Conservation (phyloP, 192 early-diverging fungal species). For the Lobosporangium transversale region DNA sequence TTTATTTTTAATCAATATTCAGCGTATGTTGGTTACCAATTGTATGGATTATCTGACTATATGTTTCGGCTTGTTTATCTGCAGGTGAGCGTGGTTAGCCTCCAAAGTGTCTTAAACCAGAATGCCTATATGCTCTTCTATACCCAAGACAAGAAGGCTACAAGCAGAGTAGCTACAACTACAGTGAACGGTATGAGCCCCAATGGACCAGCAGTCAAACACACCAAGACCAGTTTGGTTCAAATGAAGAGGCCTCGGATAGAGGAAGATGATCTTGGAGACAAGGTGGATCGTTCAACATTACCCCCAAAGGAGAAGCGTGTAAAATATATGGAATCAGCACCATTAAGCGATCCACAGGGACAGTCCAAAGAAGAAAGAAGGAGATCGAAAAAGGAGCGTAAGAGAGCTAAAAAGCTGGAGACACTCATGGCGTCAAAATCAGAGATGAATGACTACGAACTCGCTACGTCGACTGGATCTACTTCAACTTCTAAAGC, state of each 20-base stretch:
- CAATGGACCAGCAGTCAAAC: constrained; percentile 9
- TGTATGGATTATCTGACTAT: no score
- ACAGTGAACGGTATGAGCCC: background rate
- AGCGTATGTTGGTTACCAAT: no score
- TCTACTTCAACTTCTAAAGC: constrained; percentile 8
- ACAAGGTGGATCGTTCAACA: constrained; percentile 30
- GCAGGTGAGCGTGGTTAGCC: constrained; percentile 73
- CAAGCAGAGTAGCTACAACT: constrained; percentile 2
- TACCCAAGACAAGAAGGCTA: constrained; percentile 45
- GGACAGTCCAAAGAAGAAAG: constrained; percentile 36
- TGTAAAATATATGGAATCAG: constrained; percentile 7
- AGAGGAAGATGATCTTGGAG: constrained; percentile 43
- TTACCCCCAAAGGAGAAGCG: constrained; percentile 28
- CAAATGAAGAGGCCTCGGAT: constrained; percentile 32
- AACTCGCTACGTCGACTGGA: constrained; percentile 13
- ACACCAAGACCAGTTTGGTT: background rate
- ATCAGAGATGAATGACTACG: constrained; percentile 13
- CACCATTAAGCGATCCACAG: background rate
- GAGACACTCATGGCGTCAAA: constrained; percentile 15
- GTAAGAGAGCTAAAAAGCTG: constrained; percentile 27
- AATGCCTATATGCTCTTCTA: constrained; percentile 93
- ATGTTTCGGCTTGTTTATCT: background rate
- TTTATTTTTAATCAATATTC: no score
- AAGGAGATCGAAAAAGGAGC: constrained; percentile 34
- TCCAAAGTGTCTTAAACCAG: constrained; percentile 73